Conservation (phyloP, 352 stramenopile genomes). For the Globisporangium paddicum region DNA sequence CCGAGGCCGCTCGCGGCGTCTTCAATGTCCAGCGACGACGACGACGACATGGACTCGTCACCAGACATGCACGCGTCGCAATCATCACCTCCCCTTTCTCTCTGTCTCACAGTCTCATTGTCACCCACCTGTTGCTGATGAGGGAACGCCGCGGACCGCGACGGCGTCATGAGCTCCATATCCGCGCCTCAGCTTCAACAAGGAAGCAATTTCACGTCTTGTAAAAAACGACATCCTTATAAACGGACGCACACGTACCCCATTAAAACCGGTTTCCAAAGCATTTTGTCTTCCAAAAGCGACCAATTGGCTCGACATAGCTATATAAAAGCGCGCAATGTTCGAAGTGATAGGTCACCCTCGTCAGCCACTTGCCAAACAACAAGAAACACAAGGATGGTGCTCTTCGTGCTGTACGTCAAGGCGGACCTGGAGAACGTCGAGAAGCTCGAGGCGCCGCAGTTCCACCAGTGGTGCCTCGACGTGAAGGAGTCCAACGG, state of each 20-base stretch:
- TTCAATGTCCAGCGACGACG: slow-evolving; percentile 37
- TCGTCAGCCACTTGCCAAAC: neutral
- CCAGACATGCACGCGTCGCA: slow-evolving; percentile 51
- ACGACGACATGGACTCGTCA: slow-evolving; percentile 57
- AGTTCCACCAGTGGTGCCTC: slow-evolving; percentile 76
- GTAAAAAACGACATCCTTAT: neutral
- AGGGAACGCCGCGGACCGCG: neutral
- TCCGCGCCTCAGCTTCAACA: too few relatives aligned
- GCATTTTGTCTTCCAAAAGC: neutral
- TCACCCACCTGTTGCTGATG: slow-evolving; percentile 5
- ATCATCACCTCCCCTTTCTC: slow-evolving; percentile 13
- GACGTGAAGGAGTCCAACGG: slow-evolving; percentile 79
- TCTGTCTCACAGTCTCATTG: slow-evolving; percentile 8
- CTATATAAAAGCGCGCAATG: neutral
- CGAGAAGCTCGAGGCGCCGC: slow-evolving; percentile 58
- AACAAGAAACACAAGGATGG: slow-evolving; percentile 37
- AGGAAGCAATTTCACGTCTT: too few relatives aligned
- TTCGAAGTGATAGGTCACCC: neutral
- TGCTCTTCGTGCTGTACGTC: slow-evolving; percentile 84
- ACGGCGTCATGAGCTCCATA: neutral
- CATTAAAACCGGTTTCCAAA: neutral
- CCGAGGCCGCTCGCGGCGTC: slow-evolving; percentile 10
- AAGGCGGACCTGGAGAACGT: slow-evolving; percentile 89
- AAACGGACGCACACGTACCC: neutral
- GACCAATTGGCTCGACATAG: neutral